A percentile compares a stretch with the other conserved stretches of the same genome.
phyloP scores from a whole-genome alignment of 2,329 filamentous ascomycete species.

The Monosporascus sp. region DNA sequence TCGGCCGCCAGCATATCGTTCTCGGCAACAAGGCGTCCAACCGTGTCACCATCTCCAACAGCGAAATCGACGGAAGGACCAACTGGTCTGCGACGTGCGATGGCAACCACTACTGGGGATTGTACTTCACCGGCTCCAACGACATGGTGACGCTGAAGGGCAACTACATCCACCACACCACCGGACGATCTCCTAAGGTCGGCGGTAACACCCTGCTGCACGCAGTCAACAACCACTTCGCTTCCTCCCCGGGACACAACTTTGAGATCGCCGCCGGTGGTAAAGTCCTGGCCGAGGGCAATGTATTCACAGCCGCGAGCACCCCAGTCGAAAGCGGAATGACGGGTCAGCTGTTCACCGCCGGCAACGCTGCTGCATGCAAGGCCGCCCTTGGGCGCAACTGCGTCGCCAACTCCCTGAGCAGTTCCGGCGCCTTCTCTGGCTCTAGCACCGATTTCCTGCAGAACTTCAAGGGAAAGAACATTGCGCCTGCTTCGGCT shows the following conservation, averaged over 20 bases:
- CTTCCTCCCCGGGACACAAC: constrained; percentile 34
- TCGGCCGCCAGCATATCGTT: constrained; percentile 39
- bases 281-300: constrained; percentile 43
- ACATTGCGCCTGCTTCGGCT: constrained; percentile 38
- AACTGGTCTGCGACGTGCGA: constrained; percentile 37
- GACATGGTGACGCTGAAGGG: constrained; percentile 36
- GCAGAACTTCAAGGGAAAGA: constrained; percentile 44
- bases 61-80: constrained; percentile 36
- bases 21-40: constrained; percentile 27
- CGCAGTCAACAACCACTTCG: constrained; percentile 37
- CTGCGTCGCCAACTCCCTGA: constrained; percentile 47
- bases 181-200: constrained; percentile 38
- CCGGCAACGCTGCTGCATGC: constrained; percentile 36
- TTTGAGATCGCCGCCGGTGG: constrained; percentile 35
- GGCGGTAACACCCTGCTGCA: constrained; percentile 27
- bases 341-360: constrained; percentile 29
- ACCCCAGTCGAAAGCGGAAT: constrained; percentile 27
- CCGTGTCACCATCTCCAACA: constrained; percentile 40
- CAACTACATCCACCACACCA: constrained; percentile 39
- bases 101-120: constrained; percentile 40
- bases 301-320: constrained; percentile 42
- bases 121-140: constrained; percentile 33
- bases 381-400: constrained; percentile 38
- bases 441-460: constrained; percentile 42
- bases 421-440: constrained; percentile 31